phyloP scores from a whole-genome alignment of 768 basidiomycete species.

The Leccinum imitatum region DNA sequence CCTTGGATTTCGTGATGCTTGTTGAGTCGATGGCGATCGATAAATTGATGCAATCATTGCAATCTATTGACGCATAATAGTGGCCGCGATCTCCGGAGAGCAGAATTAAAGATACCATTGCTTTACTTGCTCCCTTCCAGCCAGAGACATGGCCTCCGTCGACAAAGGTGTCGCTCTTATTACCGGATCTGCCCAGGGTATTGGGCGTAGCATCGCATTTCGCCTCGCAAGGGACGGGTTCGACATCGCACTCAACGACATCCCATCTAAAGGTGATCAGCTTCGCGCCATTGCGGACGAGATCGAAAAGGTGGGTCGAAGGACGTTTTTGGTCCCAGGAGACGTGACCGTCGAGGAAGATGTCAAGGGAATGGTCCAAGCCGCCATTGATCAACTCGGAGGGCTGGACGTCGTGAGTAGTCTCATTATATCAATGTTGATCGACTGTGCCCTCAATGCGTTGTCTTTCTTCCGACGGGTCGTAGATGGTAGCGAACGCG shows the following conservation, averaged over 20 bases:
- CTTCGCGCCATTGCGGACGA: conserved; percentile 10
- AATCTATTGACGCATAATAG: no score
- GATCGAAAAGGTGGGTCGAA: conserved; percentile 12
- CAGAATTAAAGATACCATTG: neutral
- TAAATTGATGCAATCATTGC: no score
- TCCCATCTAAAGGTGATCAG: conserved; percentile 14
- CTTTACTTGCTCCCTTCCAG: neutral
- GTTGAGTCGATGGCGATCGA: no score
- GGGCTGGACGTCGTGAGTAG: conserved; percentile 7
- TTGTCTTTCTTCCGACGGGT: neutral
- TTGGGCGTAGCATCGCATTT: conserved; percentile 21
- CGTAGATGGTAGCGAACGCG: conserved; percentile 18
- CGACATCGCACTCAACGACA: conserved; percentile 30
- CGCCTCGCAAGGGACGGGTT: conserved; percentile 22
- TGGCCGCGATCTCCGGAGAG: no score
- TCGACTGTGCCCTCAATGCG: no score
- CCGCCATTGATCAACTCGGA: neutral
- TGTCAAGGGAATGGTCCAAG: conserved; percentile 6
- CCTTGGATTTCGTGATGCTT: no score
- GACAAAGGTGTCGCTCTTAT: conserved; percentile 28
- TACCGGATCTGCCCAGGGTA: conserved; percentile 30
- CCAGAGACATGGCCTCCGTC: neutral
- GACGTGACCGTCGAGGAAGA: conserved; percentile 9
- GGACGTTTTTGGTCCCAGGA: conserved; percentile 12
- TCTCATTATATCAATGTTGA: neutral